phyloP scores from a whole-genome alignment of 2,329 filamentous ascomycete genomes.

The Aureobasidium mangrovei region DNA sequence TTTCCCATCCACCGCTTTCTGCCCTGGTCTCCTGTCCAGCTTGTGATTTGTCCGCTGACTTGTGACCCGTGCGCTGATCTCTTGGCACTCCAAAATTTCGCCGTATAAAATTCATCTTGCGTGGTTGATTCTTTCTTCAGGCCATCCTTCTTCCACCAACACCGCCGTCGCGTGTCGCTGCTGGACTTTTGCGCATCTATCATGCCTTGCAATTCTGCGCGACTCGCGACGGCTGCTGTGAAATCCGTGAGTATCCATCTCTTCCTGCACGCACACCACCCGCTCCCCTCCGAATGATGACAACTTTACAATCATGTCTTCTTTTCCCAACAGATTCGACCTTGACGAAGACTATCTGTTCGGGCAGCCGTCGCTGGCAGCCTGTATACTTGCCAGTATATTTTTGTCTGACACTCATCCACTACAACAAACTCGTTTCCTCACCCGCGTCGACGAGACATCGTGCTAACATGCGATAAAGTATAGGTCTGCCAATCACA shows the following conservation, averaged over 20 bases:
- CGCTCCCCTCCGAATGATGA: conserved; percentile 54
- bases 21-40: background rate
- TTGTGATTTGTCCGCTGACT: conserved; percentile 9
- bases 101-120: no score
- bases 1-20: background rate
- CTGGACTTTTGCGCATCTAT: background rate
- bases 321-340: conserved; percentile 85
- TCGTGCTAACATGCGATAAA: conserved; percentile 9
- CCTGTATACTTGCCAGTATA: conserved; percentile 89
- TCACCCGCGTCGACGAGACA: background rate
- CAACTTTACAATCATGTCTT: conserved; percentile 59
- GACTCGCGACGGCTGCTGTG: background rate
- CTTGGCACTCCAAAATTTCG: no score
- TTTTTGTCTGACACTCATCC: conserved; percentile 57
- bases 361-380: conserved; percentile 54
- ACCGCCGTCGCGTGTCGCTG: background rate
- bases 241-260: conserved; percentile 4
- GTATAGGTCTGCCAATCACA: background rate
- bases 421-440: conserved; percentile 14
- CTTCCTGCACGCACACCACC: conserved; percentile 6
- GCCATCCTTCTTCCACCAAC: background rate
- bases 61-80: background rate
- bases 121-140: background rate
- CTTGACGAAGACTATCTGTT: conserved; percentile 69
- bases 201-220: background rate